Percentiles rank a stretch among this genome's conserved stretches.
These are phyloP conservation scores for Neohortaea acidophila DNA, from an alignment of 495 filamentous ascomycete genomes.

Conservation along the genomic window DNA sequence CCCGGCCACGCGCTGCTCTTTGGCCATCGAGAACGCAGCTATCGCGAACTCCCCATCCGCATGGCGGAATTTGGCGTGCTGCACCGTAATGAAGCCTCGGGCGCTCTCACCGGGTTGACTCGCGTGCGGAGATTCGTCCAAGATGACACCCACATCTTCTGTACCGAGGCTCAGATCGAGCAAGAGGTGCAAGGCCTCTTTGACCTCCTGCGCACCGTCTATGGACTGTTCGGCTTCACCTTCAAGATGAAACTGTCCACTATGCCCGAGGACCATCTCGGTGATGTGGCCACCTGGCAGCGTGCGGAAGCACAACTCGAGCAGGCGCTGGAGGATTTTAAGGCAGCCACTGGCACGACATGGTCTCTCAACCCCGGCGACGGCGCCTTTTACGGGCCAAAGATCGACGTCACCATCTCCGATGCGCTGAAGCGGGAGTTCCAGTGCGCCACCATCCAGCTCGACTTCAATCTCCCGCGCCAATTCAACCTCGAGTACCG, in stretches of 20 bases:
- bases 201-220: constrained; percentile 69
- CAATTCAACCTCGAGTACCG: constrained; percentile 75
- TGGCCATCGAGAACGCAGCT: constrained; percentile 59
- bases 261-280: constrained; percentile 81
- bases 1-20: constrained; percentile 75
- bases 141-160: constrained; percentile 92
- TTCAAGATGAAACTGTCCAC: constrained; percentile 95
- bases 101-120: constrained; percentile 77
- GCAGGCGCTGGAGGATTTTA: constrained; percentile 64
- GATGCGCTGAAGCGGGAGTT: constrained; percentile 64
- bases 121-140: constrained; percentile 87
- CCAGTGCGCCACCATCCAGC: constrained; percentile 93
- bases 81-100: constrained; percentile 88
- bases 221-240: constrained; percentile 82
- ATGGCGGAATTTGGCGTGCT: constrained; percentile 92
- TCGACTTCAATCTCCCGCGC: constrained; percentile 85
- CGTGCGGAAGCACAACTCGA: constrained; percentile 66
- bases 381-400: constrained; percentile 93
- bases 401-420: constrained; percentile 83
- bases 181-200: constrained; percentile 77
- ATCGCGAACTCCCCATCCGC: constrained; percentile 75
- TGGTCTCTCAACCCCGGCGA: constrained; percentile 90
- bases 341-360: constrained; percentile 42
- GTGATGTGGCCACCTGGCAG: constrained; percentile 76
- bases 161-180: constrained; percentile 62